These are phyloP conservation scores for Suillus alpinus DNA, from an alignment of 768 basidiomycete species.

Conservation along the genomic window DNA sequence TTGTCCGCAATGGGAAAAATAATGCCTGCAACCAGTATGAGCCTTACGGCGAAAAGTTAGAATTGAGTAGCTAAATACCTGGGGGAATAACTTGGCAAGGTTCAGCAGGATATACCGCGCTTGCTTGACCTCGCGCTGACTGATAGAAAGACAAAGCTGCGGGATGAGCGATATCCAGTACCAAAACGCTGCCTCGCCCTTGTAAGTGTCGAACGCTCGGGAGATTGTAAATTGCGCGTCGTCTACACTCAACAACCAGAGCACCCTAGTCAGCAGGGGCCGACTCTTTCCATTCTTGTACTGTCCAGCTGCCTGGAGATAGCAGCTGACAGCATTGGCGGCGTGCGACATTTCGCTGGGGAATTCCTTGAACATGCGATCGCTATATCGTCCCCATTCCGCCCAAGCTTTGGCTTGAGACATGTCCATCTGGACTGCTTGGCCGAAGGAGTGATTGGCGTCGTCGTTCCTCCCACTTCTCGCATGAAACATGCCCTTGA, in stretches of 20 bases:
- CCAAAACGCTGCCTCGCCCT: slow-evolving; percentile 96
- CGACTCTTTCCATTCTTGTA: slow-evolving; percentile 94
- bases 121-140: slow-evolving; percentile 90
- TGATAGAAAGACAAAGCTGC: slow-evolving; percentile 85
- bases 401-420: slow-evolving; percentile 96
- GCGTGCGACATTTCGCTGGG: slow-evolving; percentile 74
- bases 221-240: slow-evolving; percentile 70
- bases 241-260: slow-evolving; percentile 97
- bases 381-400: slow-evolving; percentile 95
- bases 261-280: slow-evolving; percentile 83
- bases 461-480: slow-evolving; percentile 84
- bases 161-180: slow-evolving; percentile 99
- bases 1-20: slow-evolving; percentile 92
- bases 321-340: slow-evolving; percentile 93
- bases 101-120: slow-evolving; percentile 86
- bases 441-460: slow-evolving; percentile 87
- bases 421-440: slow-evolving; percentile 96
- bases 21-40: slow-evolving; percentile 58
- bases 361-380: slow-evolving; percentile 87
- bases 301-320: slow-evolving; percentile 93
- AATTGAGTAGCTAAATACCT: slow-evolving; percentile 49
- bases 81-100: slow-evolving; percentile 88
- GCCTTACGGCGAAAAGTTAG: not conserved
- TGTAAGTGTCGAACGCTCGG: slow-evolving; percentile 88
- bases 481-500: slow-evolving; percentile 98